Evolutionary conservation across 768 basidiomycete genomes (phyloP), one percentile per base, ranked within the genome.

Genomic region (Naganishia friedmannii): DNA sequence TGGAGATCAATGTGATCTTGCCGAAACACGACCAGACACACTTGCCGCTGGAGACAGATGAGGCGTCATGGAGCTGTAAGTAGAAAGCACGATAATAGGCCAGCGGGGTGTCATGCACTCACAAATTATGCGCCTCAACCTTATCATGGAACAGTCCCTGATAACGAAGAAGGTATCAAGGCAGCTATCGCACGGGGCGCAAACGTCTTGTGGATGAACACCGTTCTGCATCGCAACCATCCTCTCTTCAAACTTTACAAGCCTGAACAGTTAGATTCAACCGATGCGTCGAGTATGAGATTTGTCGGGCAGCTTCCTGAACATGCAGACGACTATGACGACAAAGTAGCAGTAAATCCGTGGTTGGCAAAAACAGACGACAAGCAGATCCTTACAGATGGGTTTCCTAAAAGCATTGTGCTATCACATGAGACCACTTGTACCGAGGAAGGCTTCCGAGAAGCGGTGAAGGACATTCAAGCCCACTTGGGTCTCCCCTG

Each of bases 151-250:
- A 73, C 75, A 7, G 77, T 78, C 55, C 77, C 77, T 12, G 78
- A 79, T 66, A 77, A 77, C 1, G 51, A 70, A 7, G 29, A 37
- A 9, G 76, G 76, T 3, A 73, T 79, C 46, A 55, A 67, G 3
- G 39, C 72, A 32, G 78, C 78, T 7, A 28, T 79, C 12, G 58
- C 70, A 2, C 39, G 60, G 13, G 76, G 78, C 0, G 77, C 76
- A 13, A 76, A 75, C 58, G 70, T 74, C 3, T 65, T 79, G 10
- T 79, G 73, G 74, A 69, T 73, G 19, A 79, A 79, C 57, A 78
- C 78, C 13, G 71, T 58, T 7, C 60, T 79, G 21, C 74, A 76
- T 51, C 69, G 76, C 5, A 53, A 56, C 26, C 77, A 78, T 70
- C 65, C 77, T 15, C 54, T 79, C n/a, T 73, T 75, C n/a, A 67